Evolutionary conservation across 495 filamentous ascomycete genomes (phyloP), one percentile per base, ranked within the genome.

Genomic region (Trichoderma erinaceum): DNA sequence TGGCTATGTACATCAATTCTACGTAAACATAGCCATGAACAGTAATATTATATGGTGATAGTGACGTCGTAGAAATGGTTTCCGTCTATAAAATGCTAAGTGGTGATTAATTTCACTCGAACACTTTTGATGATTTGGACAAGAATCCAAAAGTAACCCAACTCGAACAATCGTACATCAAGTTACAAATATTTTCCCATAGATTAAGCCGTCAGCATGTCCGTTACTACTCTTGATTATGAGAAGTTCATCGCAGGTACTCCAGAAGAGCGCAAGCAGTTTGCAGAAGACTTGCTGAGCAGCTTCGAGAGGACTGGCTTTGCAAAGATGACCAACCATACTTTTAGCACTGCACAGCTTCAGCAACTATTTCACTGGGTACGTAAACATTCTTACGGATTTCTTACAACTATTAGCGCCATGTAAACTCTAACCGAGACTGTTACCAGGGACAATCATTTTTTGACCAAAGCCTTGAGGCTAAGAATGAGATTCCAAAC

Each of bases 261-360:
- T n/a, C 46, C 46, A 1, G 13, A 50, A 16, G 46, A 50, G 46
- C 46, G 46, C 16, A 50, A 50, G 46, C 46, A 50, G 15, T 50
- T 50, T 50, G 46, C 46, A n/a, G 16, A n/a, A 7, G 16, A 50
- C 15, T n/a, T 50, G 46, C 46, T 50, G 1, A 21, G 18, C 46
- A 50, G 46, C 46, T 50, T 50, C 15, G 46, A 50, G 46, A 50
- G 16, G 46, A 50, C 46, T 21, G 46, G 46, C 16, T 50, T 50
- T n/a, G 46, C 46, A 16, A 50, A 50, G 46, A n/a, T 50, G 46
- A 50, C 15, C 15, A 50, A 50, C 46, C 46, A 50, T 50, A 50
- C 46, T 1, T 50, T 50, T 6, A 50, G 46, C 46, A 50, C 15
- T 50, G 46, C 15, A 7, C 46, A 50, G 46, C 46, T 50, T 7